These are phyloP conservation scores for Thraustotheca clavata DNA, from an alignment of 352 stramenopile species.

Conservation along the genomic window DNA sequence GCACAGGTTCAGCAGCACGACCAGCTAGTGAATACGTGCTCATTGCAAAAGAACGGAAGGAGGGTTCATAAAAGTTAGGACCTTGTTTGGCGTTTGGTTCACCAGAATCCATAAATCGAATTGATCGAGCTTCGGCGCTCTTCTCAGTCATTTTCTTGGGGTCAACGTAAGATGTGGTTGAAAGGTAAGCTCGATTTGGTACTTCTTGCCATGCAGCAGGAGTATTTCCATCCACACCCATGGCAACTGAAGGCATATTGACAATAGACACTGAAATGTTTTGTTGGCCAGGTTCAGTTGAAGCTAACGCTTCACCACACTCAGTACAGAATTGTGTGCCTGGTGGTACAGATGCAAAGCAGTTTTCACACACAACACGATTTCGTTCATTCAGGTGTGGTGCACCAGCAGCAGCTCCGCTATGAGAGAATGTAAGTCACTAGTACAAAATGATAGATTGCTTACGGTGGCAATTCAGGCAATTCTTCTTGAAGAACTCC, in stretches of 20 bases:
- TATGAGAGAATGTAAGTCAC: too few species aligned
- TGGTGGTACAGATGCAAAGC: slow-evolving; percentile 72
- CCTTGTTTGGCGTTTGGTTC: slow-evolving; percentile 76
- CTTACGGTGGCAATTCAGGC: slow-evolving; percentile 59
- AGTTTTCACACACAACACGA: slow-evolving; percentile 83
- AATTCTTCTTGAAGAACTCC: slow-evolving; percentile 47
- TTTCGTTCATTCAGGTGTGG: slow-evolving; percentile 51
- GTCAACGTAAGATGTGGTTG: slow-evolving; percentile 83
- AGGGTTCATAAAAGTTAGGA: slow-evolving; percentile 79
- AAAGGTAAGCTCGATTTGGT: slow-evolving; percentile 74
- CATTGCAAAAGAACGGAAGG: slow-evolving; percentile 86
- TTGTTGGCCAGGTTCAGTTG: slow-evolving; percentile 41
- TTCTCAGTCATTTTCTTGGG: slow-evolving; percentile 73
- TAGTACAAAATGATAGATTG: too few species aligned
- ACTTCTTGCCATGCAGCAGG: slow-evolving; percentile 76
- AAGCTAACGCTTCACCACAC: slow-evolving; percentile 78
- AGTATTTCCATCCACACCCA: slow-evolving; percentile 67
- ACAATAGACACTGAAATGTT: slow-evolving; percentile 82
- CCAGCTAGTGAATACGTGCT: slow-evolving; percentile 84
- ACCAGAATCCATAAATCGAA: slow-evolving; percentile 81
- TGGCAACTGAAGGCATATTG: slow-evolving; percentile 74
- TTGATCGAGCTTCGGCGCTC: slow-evolving; percentile 63
- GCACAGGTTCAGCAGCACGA: slow-evolving; percentile 71
- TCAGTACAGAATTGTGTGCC: slow-evolving; percentile 83
- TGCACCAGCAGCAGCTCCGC: slow-evolving; percentile 51